A percentile compares a stretch with the other conserved stretches of the same genome.
Evolutionary conservation across 345 rosid genomes (phyloP).

Genomic region (Melastoma malabathricum): DNA sequence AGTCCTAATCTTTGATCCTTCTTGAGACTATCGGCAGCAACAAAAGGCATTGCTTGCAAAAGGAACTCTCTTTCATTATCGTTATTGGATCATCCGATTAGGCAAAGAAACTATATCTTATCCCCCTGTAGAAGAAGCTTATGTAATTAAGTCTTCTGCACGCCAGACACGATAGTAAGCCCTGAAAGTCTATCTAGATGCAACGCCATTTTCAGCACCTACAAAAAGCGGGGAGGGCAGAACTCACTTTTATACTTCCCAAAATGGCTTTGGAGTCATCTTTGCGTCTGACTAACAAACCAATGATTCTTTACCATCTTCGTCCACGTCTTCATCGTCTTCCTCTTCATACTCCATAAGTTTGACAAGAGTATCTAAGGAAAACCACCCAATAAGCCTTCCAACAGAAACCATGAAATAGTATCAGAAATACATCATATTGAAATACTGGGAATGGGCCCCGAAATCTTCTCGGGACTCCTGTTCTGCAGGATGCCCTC

Average conservation of each 20-base stretch:
- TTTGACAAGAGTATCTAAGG: conserved; percentile 70
- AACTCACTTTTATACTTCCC: conserved; percentile 28
- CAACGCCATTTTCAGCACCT: too few species aligned
- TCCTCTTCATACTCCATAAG: conserved; percentile 76
- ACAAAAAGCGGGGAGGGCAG: too few species aligned
- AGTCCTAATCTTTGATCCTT: too few species aligned
- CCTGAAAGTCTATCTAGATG: too few species aligned
- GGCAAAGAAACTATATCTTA: too few species aligned
- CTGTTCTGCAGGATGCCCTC: conserved; percentile 5
- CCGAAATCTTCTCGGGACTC: conserved; percentile 17
- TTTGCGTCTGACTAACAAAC: conserved; percentile 9
- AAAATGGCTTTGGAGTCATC: conserved; percentile 39
- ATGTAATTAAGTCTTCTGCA: too few species aligned
- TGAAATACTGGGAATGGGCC: conserved; percentile 38
- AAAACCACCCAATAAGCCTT: conserved; percentile 1
- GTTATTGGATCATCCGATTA: too few species aligned
- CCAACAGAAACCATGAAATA: background rate
- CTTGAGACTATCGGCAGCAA: too few species aligned
- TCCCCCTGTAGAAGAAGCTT: too few species aligned
- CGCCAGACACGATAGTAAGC: too few species aligned
- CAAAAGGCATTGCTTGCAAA: too few species aligned
- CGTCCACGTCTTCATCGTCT: conserved; percentile 40
- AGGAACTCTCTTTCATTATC: too few species aligned
- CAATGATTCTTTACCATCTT: conserved; percentile 16
- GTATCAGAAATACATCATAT: conserved; percentile 1